Percentiles rank a stretch among this genome's conserved stretches.
Conservation (phyloP, 768 basidiomycete species). For the Xerocomellus dryophilus region DNA sequence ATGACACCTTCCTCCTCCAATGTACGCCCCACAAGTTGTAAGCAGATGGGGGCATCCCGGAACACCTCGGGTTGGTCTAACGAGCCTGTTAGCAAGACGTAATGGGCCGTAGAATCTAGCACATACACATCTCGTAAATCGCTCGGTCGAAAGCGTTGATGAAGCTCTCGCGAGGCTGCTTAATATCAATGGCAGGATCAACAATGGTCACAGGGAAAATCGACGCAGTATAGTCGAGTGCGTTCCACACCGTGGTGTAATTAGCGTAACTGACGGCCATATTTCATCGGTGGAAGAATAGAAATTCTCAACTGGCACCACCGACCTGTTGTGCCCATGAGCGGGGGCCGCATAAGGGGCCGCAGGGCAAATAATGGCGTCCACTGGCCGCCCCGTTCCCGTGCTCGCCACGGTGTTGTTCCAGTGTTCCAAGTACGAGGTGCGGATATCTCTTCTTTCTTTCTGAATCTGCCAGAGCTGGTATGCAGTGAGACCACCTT, state of each 20-base stretch:
- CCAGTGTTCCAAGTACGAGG: slow-evolving; percentile 64
- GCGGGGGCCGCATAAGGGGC: slow-evolving; percentile 61
- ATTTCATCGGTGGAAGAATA: not conserved
- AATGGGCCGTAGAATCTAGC: not conserved
- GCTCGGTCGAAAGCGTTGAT: slow-evolving; percentile 44
- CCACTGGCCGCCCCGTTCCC: slow-evolving; percentile 69
- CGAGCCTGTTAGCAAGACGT: not conserved
- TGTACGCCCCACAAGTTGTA: slow-evolving; percentile 68
- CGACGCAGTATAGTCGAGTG: slow-evolving; percentile 61
- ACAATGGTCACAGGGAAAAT: slow-evolving; percentile 65
- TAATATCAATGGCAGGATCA: slow-evolving; percentile 50
- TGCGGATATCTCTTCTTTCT: slow-evolving; percentile 42
- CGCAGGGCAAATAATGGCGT: slow-evolving; percentile 67
- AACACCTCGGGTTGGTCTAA: slow-evolving; percentile 58
- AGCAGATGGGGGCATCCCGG: slow-evolving; percentile 54
- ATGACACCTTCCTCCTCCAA: slow-evolving; percentile 76
- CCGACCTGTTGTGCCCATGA: slow-evolving; percentile 57
- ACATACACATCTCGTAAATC: slow-evolving; percentile 55
- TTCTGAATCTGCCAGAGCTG: slow-evolving; percentile 69
- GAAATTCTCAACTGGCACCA: not conserved
- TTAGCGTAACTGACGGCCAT: slow-evolving; percentile 36
- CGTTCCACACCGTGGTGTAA: slow-evolving; percentile 67
- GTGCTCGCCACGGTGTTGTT: slow-evolving; percentile 48
- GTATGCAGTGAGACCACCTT: slow-evolving; percentile 45
- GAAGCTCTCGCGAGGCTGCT: slow-evolving; percentile 46